Evolutionary conservation across 108 stramenopile genomes (phyloP), one percentile per base, ranked within the genome.

Genomic region (Cyclostephanos invisitatus): DNA sequence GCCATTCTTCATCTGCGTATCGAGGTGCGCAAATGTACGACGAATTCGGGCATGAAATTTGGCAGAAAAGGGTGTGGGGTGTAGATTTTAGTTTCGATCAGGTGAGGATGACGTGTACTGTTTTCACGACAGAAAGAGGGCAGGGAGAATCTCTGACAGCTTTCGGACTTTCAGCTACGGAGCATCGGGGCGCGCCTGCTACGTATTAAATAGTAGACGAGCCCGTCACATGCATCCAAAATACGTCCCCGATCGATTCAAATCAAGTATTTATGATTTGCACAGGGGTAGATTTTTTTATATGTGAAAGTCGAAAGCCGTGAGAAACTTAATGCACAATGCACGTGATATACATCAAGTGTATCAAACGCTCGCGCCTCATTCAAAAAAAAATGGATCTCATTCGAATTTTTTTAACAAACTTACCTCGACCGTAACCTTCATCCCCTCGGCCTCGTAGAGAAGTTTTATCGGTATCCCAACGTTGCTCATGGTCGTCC

Each of bases 381-480:
- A 40, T 11, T 40, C 40, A 2, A 32, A 32, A 2, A 32, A 32
- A 2, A 32, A 32, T 32, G 32, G 40, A 40, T 40, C 40, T 11
- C 10, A 40, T 40, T 7, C 3, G 40, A 1, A 8, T 8, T 8
- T 40, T 11, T 3, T 40, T 11, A n/a, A 18, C 51, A 51, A 1
- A 76, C 88, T 55, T 79, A 97, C 88, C 90, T 98, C 98, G 11
- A 93, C 96, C 3, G 98, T 98, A 35, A 98, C 88, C 82, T 96
- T 95, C 88, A 97, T 96, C 5, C 96, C 96, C 73, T 98, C 98
- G 15, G 95, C 98, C 82, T 98, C 96, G 58, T 86, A 92, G 27
- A 98, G 82, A 46, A 98, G 92, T 67, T 97, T 96, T 68, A 98
- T 88, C 25, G 98, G 98, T 54, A 98, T 95, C 24, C 98, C 96